These are phyloP conservation scores for Viola pubescens DNA, from an alignment of 441 rosid genomes.

Conservation along the genomic window DNA sequence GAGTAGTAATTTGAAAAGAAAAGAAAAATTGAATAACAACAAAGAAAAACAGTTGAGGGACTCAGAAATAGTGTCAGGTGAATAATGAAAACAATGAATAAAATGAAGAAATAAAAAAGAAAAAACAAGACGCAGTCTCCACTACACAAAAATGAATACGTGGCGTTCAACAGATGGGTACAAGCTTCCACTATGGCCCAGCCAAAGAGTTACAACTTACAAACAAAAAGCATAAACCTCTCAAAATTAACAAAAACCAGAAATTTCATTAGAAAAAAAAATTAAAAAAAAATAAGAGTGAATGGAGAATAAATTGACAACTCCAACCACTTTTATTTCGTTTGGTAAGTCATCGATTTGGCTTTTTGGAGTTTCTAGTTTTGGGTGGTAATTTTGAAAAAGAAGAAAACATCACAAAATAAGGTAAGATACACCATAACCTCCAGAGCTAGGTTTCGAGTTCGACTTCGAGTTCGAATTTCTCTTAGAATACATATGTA, in stretches of 20 bases:
- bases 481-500: too few relatives aligned
- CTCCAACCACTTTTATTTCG: constrained; percentile 2
- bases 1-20: neutral
- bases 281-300: too few relatives aligned
- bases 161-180: constrained; percentile 10
- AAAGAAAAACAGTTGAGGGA: too few relatives aligned
- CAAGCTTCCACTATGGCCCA: neutral
- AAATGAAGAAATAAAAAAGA: too few relatives aligned
- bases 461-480: too few relatives aligned
- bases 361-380: neutral
- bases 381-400: neutral
- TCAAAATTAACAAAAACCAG: constrained; percentile 3
- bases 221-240: neutral
- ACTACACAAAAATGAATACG: too few relatives aligned
- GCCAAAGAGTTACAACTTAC: neutral
- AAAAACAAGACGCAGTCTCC: too few relatives aligned
- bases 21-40: neutral
- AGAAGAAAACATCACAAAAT: neutral
- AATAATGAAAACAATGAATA: too few relatives aligned
- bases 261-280: neutral
- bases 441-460: too few relatives aligned
- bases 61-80: too few relatives aligned
- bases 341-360: constrained; percentile 16
- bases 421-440: too few relatives aligned
- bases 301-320: neutral